phyloP scores from a whole-genome alignment of 345 rosid genomes.

The Sisymbrium irio region DNA sequence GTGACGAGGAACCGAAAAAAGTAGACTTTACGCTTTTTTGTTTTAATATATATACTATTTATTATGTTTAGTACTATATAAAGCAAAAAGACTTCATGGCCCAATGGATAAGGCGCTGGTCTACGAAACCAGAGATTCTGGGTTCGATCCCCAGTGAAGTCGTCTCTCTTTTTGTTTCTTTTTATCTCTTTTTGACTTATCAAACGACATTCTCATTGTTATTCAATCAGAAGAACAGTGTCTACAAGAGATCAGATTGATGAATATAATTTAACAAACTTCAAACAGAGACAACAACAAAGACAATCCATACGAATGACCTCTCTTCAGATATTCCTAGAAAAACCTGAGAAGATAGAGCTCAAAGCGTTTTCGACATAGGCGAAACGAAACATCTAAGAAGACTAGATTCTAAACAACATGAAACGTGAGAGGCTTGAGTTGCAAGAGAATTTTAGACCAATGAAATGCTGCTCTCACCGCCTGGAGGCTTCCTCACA shows the following conservation, averaged over 20 bases:
- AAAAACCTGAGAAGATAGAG: not conserved
- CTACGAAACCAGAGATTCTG: constrained; percentile 89
- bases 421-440: constrained; percentile 9
- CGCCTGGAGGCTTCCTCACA: constrained; percentile 85
- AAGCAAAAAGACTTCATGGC: constrained; percentile 37
- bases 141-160: constrained; percentile 91
- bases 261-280: not conserved
- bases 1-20: not conserved
- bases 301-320: constrained; percentile 5
- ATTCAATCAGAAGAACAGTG: not conserved
- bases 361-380: not conserved
- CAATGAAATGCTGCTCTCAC: constrained; percentile 75
- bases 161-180: constrained; percentile 17
- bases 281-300: constrained; percentile 2
- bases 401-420: constrained; percentile 15
- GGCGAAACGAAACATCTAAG: not conserved
- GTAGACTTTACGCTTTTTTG: not conserved
- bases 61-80: accelerated
- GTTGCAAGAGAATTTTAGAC: constrained; percentile 7
- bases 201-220: not conserved
- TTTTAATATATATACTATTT: too few species aligned
- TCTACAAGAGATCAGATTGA: not conserved
- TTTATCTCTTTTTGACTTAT: not conserved
- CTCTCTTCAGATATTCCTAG: not conserved
- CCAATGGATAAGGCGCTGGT: constrained; percentile 91